phyloP scores from a whole-genome alignment of 371 early-diverging fungal genomes.

The Actinomortierella wolfii region DNA sequence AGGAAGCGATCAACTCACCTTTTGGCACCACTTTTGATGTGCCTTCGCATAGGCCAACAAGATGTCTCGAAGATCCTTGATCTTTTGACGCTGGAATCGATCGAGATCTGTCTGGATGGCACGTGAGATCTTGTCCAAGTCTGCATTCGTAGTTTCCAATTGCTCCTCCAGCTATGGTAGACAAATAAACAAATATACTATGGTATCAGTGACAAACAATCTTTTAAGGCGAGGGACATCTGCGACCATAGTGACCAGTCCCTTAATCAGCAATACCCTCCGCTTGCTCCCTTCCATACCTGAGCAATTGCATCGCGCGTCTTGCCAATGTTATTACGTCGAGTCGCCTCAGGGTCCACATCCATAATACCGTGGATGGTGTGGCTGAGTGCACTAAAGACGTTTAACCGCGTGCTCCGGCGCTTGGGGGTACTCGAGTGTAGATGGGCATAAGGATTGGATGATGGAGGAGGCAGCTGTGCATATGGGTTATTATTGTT shows the following conservation, averaged over 20 bases:
- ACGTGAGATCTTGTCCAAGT: slow-evolving; percentile 73
- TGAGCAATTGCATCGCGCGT: slow-evolving; percentile 82
- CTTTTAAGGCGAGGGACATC: not conserved
- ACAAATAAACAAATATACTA: slow-evolving; percentile 5
- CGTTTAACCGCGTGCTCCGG: slow-evolving; percentile 53
- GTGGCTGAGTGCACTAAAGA: slow-evolving; percentile 71
- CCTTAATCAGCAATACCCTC: not conserved
- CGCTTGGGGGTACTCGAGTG: slow-evolving; percentile 23
- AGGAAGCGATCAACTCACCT: slow-evolving; percentile 44
- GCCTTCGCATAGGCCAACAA: slow-evolving; percentile 81
- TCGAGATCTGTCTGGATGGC: slow-evolving; percentile 89
- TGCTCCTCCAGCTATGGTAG: slow-evolving; percentile 80
- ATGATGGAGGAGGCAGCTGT: slow-evolving; percentile 17
- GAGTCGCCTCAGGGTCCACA: slow-evolving; percentile 91
- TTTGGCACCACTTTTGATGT: slow-evolving; percentile 82
- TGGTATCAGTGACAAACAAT: not conserved
- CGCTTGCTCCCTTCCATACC: slow-evolving; percentile 36
- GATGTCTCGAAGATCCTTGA: slow-evolving; percentile 81
- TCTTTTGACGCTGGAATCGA: slow-evolving; percentile 90
- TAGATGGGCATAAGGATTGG: slow-evolving; percentile 41
- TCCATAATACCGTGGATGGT: slow-evolving; percentile 90
- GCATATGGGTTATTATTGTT: slow-evolving; percentile 25
- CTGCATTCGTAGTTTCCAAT: slow-evolving; percentile 68
- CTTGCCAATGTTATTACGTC: slow-evolving; percentile 87
- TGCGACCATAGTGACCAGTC: not conserved